Base-by-base conservation (phyloP, 2,329 filamentous ascomycete genomes). In the Pseudopyricularia javanii region DNA sequence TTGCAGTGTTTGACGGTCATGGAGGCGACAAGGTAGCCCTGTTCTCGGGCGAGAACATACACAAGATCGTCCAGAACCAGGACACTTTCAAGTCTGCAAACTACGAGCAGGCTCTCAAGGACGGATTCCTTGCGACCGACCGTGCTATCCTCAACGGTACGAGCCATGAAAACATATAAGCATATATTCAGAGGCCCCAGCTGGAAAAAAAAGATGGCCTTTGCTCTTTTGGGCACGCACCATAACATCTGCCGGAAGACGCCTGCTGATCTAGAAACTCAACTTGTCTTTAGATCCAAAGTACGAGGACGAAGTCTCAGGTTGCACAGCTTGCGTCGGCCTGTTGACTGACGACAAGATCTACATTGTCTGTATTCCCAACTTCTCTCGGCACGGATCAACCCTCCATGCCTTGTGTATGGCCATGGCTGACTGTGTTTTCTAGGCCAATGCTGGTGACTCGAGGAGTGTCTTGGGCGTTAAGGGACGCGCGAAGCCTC, bases 271-370 rank as follows among this genome's bases (percentile, higher is more conserved):
- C 11, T 43, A 43, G 17, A 43, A 43, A 43, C 37, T 43, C 24
- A 20, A 43, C 47, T 53, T 48, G 32, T 56, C 43, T 57, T 52
- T 69, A 98, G 93, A 98, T 71, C 89, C 93, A 59, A 88, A 87
- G 70, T 97, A 97, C 66, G 89, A 95, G 67, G 91, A 97, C 63
- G 93, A 98, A 70, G 91, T 97, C 54, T 98, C 93, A 56, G 93
- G 93, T 59, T 98, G 93, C 74, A 98, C 93, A 57, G 91, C 93
- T 52, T 93, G 93, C 51, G 91, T 95, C 60, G 85, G 86, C 60
- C 75, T 98, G 62, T 83, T 97, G 61, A 91, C 88, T 40, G 83
- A 85, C 63, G 85, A 93, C 68, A 95, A 94, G 72, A 91, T 98
- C 68, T 97, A 86, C 72, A 84, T 95, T 64, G 93, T 98, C 80